Base-by-base conservation (phyloP, 2,329 filamentous ascomycete species). In the Colletotrichum viniferum region DNA sequence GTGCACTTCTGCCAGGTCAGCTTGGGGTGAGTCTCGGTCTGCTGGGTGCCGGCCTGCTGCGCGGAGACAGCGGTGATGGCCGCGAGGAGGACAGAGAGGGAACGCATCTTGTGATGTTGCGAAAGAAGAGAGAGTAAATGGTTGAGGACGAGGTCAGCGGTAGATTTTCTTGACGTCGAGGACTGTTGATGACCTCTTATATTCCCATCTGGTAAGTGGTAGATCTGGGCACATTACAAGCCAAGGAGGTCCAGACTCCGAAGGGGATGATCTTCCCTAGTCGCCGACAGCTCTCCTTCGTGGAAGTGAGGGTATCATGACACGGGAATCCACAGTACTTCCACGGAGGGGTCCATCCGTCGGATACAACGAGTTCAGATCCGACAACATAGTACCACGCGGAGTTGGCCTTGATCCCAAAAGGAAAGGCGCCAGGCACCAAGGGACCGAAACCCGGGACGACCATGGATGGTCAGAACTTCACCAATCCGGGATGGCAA, bases 1-100 rank as follows among this genome's bases (percentile, higher is more conserved):
- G 77, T 77, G 73, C 80, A 81, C 68, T 77, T 77, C 77, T 79
- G 79, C 78, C 78, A 79, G 18, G 77, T 77, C 61, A 80, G 65
- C 73, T 78, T 79, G 67, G 79, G 79, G 70, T 80, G 79, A 2
- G 73, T 77, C 73, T 80, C 79, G 7, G 76, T 73, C 62, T 78
- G 71, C 43, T 78, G 61, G n/a, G 74, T 80, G 71, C 79, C 79
- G 18, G 77, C 78, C 62, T 76, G 73, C 71, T 79, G 78, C 26
- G 77, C 78, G 24, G 70, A 61, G 68, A 73, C 78, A 26, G 82
- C 36, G 81, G 77, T 56, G 83, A 71, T 36, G 30, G 52, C 60
- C 16, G 69, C 69, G 60, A 71, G 69, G 34, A 71, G 69, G 10
- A 58, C 28, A 30, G 69, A 55, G n/a, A 70, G 62, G 13, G 69